phyloP scores from a whole-genome alignment of 495 filamentous ascomycete genomes.

The Jackrogersella minutella region DNA sequence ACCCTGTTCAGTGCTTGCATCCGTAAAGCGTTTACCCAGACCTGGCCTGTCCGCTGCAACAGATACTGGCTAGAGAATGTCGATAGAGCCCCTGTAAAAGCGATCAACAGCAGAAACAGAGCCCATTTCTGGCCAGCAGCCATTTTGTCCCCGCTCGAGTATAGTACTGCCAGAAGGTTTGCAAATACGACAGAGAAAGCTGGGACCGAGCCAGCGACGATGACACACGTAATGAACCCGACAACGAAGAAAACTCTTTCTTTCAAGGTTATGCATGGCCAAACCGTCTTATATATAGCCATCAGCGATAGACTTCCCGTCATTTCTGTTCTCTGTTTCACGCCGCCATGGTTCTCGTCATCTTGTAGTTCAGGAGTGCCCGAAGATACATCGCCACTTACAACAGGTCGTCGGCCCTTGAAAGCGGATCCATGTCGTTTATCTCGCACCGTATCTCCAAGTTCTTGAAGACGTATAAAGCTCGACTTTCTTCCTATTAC shows the following conservation, averaged over 20 bases:
- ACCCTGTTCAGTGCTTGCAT: constrained; percentile 72
- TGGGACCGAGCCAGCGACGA: constrained; percentile 76
- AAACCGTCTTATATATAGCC: constrained; percentile 75
- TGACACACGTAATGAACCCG: constrained; percentile 67
- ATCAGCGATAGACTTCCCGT: constrained; percentile 52
- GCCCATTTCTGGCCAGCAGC: constrained; percentile 70
- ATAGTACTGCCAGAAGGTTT: constrained; percentile 75
- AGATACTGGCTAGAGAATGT: constrained; percentile 73
- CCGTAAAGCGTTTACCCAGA: constrained; percentile 80
- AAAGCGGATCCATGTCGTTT: constrained; percentile 4
- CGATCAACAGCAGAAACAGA: constrained; percentile 71
- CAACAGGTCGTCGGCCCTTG: constrained; percentile 6
- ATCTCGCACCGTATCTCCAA: constrained; percentile 32
- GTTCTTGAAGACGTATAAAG: constrained; percentile 29
- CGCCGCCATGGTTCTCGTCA: not conserved
- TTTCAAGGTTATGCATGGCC: constrained; percentile 66
- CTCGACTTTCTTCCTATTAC: not conserved
- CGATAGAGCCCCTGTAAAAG: constrained; percentile 68
- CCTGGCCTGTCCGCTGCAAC: constrained; percentile 74
- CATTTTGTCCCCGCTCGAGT: constrained; percentile 52
- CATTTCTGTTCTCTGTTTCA: constrained; percentile 32
- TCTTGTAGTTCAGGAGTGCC: not conserved
- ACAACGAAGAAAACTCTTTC: constrained; percentile 65
- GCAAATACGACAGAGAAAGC: constrained; percentile 81
- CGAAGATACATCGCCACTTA: not conserved